Conservation (phyloP, 306 rosid genomes). For the Gastrolobium bilobum region DNA sequence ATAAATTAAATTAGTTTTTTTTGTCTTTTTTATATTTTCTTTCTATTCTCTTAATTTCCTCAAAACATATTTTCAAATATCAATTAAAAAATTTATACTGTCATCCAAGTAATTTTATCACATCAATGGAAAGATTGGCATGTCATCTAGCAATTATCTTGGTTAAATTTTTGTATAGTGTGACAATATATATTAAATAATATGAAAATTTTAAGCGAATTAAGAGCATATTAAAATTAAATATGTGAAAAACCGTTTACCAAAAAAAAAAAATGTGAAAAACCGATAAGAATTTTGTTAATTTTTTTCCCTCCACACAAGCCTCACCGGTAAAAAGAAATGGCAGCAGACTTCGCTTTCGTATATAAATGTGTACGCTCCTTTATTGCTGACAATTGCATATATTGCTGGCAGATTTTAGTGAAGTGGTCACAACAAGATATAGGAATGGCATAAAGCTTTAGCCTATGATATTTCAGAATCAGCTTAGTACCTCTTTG, state of each 20-base stretch:
- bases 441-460: slow-evolving; percentile 19
- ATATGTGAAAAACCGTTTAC: neutral
- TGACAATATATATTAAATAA: neutral
- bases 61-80: too few species aligned
- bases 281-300: neutral
- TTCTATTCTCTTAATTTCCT: neutral
- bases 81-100: too few species aligned
- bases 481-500: slow-evolving; percentile 37
- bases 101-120: neutral
- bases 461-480: slow-evolving; percentile 21
- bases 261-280: too few species aligned
- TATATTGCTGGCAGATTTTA: slow-evolving; percentile 30
- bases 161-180: neutral
- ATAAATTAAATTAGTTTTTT: too few species aligned
- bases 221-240: neutral
- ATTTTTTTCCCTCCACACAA: neutral
- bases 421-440: slow-evolving; percentile 33
- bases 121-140: neutral
- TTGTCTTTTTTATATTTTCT: neutral
- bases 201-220: too few species aligned
- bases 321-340: neutral
- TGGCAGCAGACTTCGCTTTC: neutral
- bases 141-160: neutral
- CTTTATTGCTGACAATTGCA: slow-evolving; percentile 3
- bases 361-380: neutral